phyloP scores from a whole-genome alignment of 805 yeast genomes.

The Yarrowia divulgata region DNA sequence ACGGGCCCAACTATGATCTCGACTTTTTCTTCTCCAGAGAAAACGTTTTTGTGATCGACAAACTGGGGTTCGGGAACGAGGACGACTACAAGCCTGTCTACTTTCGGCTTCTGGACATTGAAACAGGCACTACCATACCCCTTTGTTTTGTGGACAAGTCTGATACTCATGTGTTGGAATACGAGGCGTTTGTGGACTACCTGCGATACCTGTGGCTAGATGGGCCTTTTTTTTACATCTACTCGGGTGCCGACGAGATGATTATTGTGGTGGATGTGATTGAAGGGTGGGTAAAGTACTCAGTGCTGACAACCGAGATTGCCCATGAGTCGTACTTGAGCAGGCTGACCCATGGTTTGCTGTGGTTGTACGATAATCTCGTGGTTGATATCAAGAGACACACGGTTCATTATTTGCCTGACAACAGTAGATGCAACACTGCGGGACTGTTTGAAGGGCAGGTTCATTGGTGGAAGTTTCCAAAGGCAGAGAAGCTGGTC shows the following conservation, averaged over 20 bases:
- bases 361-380: slow-evolving; percentile 9
- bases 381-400: background rate
- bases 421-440: slow-evolving; percentile 1
- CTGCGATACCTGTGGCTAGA: slow-evolving; percentile 22
- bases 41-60: slow-evolving; percentile 11
- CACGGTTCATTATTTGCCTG: background rate
- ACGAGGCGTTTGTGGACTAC: slow-evolving; percentile 14
- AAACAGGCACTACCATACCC: background rate
- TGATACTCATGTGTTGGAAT: background rate
- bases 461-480: slow-evolving; percentile 26
- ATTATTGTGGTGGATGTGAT: slow-evolving; percentile 12
- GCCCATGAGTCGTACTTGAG: slow-evolving; percentile 1
- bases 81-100: slow-evolving; percentile 11
- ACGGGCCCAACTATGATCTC: slow-evolving; percentile 1
- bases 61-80: background rate
- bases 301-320: background rate
- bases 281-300: slow-evolving; percentile 6
- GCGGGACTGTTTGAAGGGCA: background rate
- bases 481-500: background rate
- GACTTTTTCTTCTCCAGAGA: slow-evolving; percentile 11
- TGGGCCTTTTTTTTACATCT: slow-evolving; percentile 12
- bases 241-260: slow-evolving; percentile 8
- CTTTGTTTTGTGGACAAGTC: slow-evolving; percentile 14
- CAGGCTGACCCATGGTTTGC: background rate
- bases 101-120: slow-evolving; percentile 1